These are phyloP conservation scores for Acanthamoeba triangularis DNA, from an alignment of 208 protist genomes.

Conservation along the genomic window DNA sequence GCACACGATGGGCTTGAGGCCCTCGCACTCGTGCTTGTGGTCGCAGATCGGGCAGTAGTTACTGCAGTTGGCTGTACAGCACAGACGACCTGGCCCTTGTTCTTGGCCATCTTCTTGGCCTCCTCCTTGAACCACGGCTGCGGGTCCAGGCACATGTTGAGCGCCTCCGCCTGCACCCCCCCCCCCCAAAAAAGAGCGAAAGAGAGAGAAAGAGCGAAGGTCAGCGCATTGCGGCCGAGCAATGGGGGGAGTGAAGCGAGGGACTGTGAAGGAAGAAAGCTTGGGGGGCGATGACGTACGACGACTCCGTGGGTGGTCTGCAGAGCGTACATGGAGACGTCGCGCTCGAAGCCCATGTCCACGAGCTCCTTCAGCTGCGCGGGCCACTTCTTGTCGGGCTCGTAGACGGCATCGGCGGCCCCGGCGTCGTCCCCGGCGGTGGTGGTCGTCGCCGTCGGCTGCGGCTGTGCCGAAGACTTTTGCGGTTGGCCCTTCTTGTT, in stretches of 20 bases:
- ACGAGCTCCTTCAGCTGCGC: conserved; percentile 42
- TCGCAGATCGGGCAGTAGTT: conserved; percentile 74
- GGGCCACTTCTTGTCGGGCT: conserved; percentile 67
- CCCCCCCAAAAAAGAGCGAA: no score
- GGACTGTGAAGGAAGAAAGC: background rate
- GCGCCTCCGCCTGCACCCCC: conserved; percentile 26
- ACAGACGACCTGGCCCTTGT: background rate
- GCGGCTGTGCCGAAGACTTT: background rate
- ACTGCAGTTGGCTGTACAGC: conserved; percentile 49
- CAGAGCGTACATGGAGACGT: conserved; percentile 60
- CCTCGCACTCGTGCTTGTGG: conserved; percentile 53
- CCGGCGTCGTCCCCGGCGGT: background rate
- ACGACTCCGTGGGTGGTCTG: conserved; percentile 49
- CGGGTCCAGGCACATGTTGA: conserved; percentile 55
- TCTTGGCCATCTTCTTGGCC: conserved; percentile 47
- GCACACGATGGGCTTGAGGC: conserved; percentile 71
- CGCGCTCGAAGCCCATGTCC: conserved; percentile 67
- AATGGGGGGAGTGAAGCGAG: background rate
- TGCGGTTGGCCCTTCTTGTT: conserved; percentile 22
- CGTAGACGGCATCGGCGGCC: background rate
- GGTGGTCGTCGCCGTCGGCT: background rate
- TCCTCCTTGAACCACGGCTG: conserved; percentile 49
- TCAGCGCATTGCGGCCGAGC: background rate
- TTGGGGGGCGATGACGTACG: background rate
- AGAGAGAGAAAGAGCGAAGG: background rate